Evolutionary conservation across 140 eudicot genomes (phyloP).

Genomic region (Stevia rebaudiana): DNA sequence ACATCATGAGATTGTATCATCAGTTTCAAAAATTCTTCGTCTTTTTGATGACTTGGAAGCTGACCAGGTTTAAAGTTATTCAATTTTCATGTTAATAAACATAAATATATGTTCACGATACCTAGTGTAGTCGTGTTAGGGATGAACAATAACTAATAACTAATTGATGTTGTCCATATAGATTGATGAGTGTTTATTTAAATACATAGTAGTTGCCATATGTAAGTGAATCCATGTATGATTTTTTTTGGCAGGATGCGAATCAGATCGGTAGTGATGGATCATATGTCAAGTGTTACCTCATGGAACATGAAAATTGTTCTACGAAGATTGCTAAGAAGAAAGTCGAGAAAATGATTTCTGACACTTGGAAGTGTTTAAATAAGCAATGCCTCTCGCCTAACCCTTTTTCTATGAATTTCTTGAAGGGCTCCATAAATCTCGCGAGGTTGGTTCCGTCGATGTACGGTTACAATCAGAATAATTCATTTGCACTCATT

Average conservation of each 20-base stretch:
- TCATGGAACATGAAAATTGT: slow-evolving; percentile 33
- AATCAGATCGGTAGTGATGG: slow-evolving; percentile 54
- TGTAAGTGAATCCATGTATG: background rate
- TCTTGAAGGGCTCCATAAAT: slow-evolving; percentile 34
- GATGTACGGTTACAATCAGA: slow-evolving; percentile 40
- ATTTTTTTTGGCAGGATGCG: slow-evolving; percentile 36
- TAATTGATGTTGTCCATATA: no score
- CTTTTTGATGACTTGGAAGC: slow-evolving; percentile 63
- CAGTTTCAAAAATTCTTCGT: slow-evolving; percentile 45
- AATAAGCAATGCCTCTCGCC: slow-evolving; percentile 38
- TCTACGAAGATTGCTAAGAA: slow-evolving; percentile 25
- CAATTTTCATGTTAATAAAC: background rate
- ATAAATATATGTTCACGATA: no score
- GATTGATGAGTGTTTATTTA: no score
- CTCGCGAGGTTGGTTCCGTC: slow-evolving; percentile 53
- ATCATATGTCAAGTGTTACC: slow-evolving; percentile 43
- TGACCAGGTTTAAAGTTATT: slow-evolving; percentile 40
- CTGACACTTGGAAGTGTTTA: slow-evolving; percentile 49
- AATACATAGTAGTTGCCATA: background rate
- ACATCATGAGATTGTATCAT: slow-evolving; percentile 26
- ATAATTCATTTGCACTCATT: slow-evolving; percentile 29
- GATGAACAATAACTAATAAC: no score
- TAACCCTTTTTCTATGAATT: slow-evolving; percentile 24
- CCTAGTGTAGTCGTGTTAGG: no score
- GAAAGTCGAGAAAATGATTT: slow-evolving; percentile 33